Percentiles rank a stretch among this genome's conserved stretches.
Evolutionary conservation across 2,329 filamentous ascomycete genomes (phyloP).

Genomic region (Claviceps fusiformis): DNA sequence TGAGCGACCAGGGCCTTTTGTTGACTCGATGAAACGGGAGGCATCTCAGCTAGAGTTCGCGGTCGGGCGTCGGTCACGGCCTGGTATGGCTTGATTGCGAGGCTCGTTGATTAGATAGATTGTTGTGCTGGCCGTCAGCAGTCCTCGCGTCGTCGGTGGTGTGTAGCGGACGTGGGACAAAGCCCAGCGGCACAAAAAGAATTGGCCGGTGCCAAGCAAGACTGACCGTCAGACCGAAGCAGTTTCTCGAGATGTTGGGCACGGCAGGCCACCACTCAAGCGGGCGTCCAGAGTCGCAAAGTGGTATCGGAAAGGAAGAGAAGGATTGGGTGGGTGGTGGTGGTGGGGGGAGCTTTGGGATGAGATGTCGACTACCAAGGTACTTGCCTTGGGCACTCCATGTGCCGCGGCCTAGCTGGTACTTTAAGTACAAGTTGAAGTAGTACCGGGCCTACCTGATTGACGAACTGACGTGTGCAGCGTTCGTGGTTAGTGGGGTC

Average conservation of each 20-base stretch:
- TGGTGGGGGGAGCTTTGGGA: not conserved
- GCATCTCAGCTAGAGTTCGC: constrained; percentile 18
- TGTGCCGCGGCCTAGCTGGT: too few species aligned
- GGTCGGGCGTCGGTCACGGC: not conserved
- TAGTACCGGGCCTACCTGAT: too few species aligned
- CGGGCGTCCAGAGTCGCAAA: constrained; percentile 1
- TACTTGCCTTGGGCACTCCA: too few species aligned
- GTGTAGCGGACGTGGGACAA: not conserved
- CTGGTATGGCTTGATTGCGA: not conserved
- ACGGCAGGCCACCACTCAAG: not conserved
- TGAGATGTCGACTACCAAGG: too few species aligned
- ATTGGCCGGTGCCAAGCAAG: not conserved
- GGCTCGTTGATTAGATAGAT: not conserved
- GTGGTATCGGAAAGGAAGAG: not conserved
- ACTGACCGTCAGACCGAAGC: not conserved
- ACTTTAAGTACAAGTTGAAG: too few species aligned
- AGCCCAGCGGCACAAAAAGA: not conserved
- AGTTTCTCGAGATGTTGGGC: not conserved
- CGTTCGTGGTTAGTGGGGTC: constrained; percentile 6
- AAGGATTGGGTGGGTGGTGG: not conserved
- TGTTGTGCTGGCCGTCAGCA: not conserved
- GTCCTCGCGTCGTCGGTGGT: not conserved
- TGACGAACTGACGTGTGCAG: not conserved
- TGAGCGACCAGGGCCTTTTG: constrained; percentile 27
- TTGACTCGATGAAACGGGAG: constrained; percentile 22